Base-by-base conservation (phyloP, 2,329 filamentous ascomycete genomes). In the Mycosphaerella sp. region DNA sequence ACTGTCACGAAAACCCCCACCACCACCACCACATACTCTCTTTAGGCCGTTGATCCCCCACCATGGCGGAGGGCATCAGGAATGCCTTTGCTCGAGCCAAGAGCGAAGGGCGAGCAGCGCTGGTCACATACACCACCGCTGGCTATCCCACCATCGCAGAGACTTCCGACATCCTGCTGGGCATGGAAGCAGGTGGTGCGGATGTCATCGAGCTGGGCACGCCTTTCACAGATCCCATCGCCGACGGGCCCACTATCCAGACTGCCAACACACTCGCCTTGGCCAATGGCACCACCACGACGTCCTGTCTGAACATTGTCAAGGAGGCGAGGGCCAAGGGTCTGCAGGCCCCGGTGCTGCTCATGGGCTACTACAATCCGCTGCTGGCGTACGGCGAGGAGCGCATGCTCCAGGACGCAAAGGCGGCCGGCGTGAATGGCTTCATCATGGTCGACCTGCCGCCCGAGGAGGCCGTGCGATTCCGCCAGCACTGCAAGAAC, bases 361-460 rank as follows among this genome's bases (percentile, higher is more conserved):
- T 98, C 59, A 98, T 98, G 93, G 93, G 93, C 64, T 98, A 98
- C 79, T 98, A 95, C 75, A 98, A 98, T 75, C 93, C 93, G 1
- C 78, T 97, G 55, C 76, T 97, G 55, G 88, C 86, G 64, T 98
- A 97, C 68, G 93, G 93, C 48, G 93, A 98, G 73, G 89, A 95
- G 73, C 80, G 79, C 54, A 82, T 97, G 70, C 76, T 98, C 49
- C 79, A 82, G 62, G 90, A 97, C 70, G 88, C 89, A 69, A 85
- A 85, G 67, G 81, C 82, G 49, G 86, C 88, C 2, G 89, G 90
- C 21, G 82, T 95, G 68, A 96, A 95, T 72, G 91, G 93, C 53
- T 97, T 97, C 73, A 96, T 98, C 64, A 85, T 97, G 67, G 91
- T 95, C 50, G 91, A 98, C 68, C 73, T 98, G 64, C 91, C 93